Percentiles rank a stretch among this genome's conserved stretches.
Evolutionary conservation across 2,329 filamentous ascomycete genomes (phyloP).

Genomic region (Pleurostoma richardsiae): DNA sequence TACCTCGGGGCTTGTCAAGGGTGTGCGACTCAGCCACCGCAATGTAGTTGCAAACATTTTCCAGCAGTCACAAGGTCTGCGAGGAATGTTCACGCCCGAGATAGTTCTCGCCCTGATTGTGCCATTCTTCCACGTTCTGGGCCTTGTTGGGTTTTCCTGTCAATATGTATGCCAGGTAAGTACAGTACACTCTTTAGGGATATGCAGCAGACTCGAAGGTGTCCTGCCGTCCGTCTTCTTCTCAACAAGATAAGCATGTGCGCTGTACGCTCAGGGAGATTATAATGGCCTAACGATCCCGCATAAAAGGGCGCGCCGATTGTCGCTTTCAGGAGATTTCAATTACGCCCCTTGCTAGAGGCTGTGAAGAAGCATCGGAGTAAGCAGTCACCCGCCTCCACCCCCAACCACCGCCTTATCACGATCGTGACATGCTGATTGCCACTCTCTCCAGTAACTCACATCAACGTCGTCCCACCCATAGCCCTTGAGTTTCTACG

Average conservation of each 20-base stretch:
- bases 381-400: neutral
- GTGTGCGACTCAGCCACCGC: slow-evolving; percentile 6
- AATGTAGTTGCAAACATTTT: slow-evolving; percentile 8
- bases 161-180: slow-evolving; percentile 7
- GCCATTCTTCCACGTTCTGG: slow-evolving; percentile 7
- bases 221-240: too few relatives aligned
- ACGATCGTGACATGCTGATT: too few relatives aligned
- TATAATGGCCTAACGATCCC: too few relatives aligned
- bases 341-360: slow-evolving; percentile 1
- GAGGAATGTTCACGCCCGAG: slow-evolving; percentile 3
- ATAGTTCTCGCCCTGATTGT: slow-evolving; percentile 6
- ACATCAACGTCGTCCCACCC: slow-evolving; percentile 7
- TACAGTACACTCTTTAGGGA: too few relatives aligned
- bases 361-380: slow-evolving; percentile 4
- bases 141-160: slow-evolving; percentile 6
- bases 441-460: slow-evolving; percentile 1
- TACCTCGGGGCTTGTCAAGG: slow-evolving; percentile 7
- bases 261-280: too few relatives aligned
- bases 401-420: too few relatives aligned
- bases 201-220: too few relatives aligned
- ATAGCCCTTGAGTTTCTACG: slow-evolving; percentile 7
- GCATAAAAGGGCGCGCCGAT: slow-evolving; percentile 6
- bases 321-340: slow-evolving; percentile 7
- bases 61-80: slow-evolving; percentile 4
- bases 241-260: too few relatives aligned